Evolutionary conservation across 225 moss, liverwort and hornwort genomes (phyloP).

Genomic region (Physcomitrellopsis africana): DNA sequence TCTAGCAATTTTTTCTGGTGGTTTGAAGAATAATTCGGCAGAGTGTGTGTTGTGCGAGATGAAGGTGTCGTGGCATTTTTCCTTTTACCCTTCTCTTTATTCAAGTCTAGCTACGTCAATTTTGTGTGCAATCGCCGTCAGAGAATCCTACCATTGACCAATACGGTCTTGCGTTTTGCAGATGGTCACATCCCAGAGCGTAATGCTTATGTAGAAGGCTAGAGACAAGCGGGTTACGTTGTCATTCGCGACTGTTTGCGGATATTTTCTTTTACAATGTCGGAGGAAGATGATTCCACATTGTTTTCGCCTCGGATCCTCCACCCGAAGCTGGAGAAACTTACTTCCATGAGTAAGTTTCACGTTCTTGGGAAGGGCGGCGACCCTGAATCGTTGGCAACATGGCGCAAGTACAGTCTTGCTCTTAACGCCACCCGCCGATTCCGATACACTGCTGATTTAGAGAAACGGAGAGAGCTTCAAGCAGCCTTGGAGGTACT

Average conservation of each 20-base stretch:
- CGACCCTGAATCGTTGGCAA: slow-evolving; percentile 30
- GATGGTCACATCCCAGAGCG: slow-evolving; percentile 8
- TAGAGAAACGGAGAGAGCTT: slow-evolving; percentile 42
- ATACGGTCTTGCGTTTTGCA: slow-evolving; percentile 25
- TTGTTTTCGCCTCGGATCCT: background rate
- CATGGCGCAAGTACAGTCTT: slow-evolving; percentile 47
- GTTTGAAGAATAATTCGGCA: background rate
- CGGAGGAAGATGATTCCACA: slow-evolving; percentile 18
- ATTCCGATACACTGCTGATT: slow-evolving; percentile 56
- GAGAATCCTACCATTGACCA: slow-evolving; percentile 25
- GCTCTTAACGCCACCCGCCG: slow-evolving; percentile 54
- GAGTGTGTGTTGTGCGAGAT: background rate
- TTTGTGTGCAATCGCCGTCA: background rate
- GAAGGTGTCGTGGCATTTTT: slow-evolving; percentile 8
- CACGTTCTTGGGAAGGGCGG: slow-evolving; percentile 38
- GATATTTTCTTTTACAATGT: slow-evolving; percentile 24
- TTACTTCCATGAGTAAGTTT: slow-evolving; percentile 31
- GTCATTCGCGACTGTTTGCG: background rate
- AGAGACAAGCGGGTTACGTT: slow-evolving; percentile 9
- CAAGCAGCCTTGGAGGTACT: slow-evolving; percentile 37
- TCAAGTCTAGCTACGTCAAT: slow-evolving; percentile 7
- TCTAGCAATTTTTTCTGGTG: background rate
- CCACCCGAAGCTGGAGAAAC: slow-evolving; percentile 15
- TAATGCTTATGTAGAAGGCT: slow-evolving; percentile 28
- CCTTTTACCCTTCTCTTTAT: background rate